Conservation (phyloP, 768 basidiomycete species). For the Mrakia blollopis region DNA sequence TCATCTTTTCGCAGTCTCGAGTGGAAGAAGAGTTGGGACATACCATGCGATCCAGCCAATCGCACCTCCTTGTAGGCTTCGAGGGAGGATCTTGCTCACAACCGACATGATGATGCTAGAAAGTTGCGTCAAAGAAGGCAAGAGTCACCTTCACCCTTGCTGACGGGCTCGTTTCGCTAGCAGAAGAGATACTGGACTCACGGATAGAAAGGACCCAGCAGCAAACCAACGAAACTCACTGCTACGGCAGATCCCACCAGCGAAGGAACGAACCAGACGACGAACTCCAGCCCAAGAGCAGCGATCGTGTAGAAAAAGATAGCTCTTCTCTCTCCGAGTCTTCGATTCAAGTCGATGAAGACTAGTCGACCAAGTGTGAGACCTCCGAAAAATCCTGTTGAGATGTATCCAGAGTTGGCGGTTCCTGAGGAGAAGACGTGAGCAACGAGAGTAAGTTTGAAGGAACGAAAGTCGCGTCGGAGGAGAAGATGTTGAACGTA, state of each 20-base stretch:
- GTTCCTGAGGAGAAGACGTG: background rate
- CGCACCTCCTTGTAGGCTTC: slow-evolving; percentile 60
- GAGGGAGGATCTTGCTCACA: slow-evolving; percentile 61
- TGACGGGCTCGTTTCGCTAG: background rate
- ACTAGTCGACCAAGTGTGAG: slow-evolving; percentile 55
- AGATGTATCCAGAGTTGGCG: slow-evolving; percentile 53
- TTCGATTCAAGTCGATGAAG: slow-evolving; percentile 53
- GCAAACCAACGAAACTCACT: slow-evolving; percentile 59
- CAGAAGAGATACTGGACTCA: background rate
- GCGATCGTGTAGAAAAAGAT: slow-evolving; percentile 46
- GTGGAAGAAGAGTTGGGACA: too few relatives aligned
- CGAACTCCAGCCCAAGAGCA: slow-evolving; percentile 53
- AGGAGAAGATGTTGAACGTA: background rate
- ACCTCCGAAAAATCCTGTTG: slow-evolving; percentile 46
- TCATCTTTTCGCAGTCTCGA: too few relatives aligned
- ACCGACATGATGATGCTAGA: slow-evolving; percentile 60
- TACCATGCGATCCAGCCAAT: slow-evolving; percentile 45
- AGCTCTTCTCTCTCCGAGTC: slow-evolving; percentile 44
- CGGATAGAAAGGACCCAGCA: slow-evolving; percentile 73
- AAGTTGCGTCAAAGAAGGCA: background rate
- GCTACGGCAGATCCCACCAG: slow-evolving; percentile 62
- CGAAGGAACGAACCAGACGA: slow-evolving; percentile 65
- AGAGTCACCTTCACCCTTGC: background rate
- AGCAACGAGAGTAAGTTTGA: background rate
- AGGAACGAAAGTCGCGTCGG: background rate